A percentile compares a stretch with the other conserved stretches of the same genome.
These are phyloP conservation scores for Colletotrichum tabaci DNA, from an alignment of 2,329 filamentous ascomycete species.

Conservation along the genomic window DNA sequence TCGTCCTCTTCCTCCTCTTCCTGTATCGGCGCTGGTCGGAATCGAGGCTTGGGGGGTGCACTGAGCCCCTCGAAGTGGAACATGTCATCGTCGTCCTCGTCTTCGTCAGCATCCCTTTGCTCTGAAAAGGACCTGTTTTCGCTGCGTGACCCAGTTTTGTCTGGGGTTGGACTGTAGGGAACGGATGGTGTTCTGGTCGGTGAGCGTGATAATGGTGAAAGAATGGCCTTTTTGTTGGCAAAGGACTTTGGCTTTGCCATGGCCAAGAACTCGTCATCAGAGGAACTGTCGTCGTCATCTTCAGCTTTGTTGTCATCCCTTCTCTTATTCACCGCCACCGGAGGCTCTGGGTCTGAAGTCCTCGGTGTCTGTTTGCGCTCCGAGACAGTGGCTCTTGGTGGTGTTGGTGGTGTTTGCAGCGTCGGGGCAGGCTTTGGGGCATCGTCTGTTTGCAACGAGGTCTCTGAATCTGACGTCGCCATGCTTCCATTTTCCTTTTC, in stretches of 20 bases:
- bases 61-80: conserved; percentile 62
- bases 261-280: conserved; percentile 59
- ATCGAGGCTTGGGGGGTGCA: conserved; percentile 48
- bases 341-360: background rate
- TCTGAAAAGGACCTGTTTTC: background rate
- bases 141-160: conserved; percentile 8
- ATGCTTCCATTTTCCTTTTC: conserved; percentile 36
- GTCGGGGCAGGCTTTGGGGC: background rate
- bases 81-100: conserved; percentile 54
- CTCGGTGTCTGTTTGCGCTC: conserved; percentile 5
- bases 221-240: conserved; percentile 46
- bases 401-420: conserved; percentile 1
- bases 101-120: conserved; percentile 32
- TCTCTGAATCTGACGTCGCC: conserved; percentile 34
- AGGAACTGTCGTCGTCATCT: conserved; percentile 51
- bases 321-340: background rate
- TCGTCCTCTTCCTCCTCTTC: conserved; percentile 56
- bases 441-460: conserved; percentile 30
- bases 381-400: background rate
- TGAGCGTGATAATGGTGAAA: conserved; percentile 37
- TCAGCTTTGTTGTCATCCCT: conserved; percentile 25
- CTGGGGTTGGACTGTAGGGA: conserved; percentile 25
- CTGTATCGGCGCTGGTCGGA: conserved; percentile 47
- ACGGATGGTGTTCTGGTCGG: conserved; percentile 25
- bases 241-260: conserved; percentile 56